Base-by-base conservation (phyloP, 2,329 filamentous ascomycete genomes). In the Fusarium sp. region DNA sequence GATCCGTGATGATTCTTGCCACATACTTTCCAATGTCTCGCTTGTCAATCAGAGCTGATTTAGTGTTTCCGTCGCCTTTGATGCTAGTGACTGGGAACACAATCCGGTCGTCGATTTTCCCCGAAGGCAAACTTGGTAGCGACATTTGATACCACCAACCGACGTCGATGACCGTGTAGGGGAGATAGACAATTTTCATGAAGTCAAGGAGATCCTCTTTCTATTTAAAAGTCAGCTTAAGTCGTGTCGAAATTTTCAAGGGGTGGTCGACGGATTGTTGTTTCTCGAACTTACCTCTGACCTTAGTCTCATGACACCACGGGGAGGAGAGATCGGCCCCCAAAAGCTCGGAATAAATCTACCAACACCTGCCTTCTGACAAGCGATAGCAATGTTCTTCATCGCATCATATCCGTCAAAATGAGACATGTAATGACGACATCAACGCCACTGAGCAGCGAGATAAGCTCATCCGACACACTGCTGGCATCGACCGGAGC, bases 1-100 rank as follows among this genome's bases (percentile, higher is more conserved):
- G 40, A 10, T 24, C 86, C 3, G 73, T 68, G 39, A 88, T 81
- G 62, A 88, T 84, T 28, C 75, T 73, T 1, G 83, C 85, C 6
- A 84, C 80, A 64, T 43, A 43, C 14, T 22, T 17, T 14, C 40
- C 40, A 28, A 45, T 26, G n/a, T 45, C 41, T 22, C 41, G 20
- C 11, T 17, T n/a, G 26, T 45, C 24, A 17, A 22, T 45, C 10
- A 22, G 17, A 26, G 41, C 24, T 13, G 15, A 45, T 13, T 14
- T 14, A 8, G 26, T 11, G 24, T 45, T 26, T 13, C 41, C 41
- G 6, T 8, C n/a, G 8, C 41, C 41, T 24, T 17, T 22, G n/a
- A 45, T 24, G 26, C 17, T 26, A 5, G 20, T 45, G 11, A 26
- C 24, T 11, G 22, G n/a, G 17, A 45, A 17, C 17, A 24, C 17